Conservation (phyloP, 139 green algal species). For the Chlamydomonas incerta region DNA sequence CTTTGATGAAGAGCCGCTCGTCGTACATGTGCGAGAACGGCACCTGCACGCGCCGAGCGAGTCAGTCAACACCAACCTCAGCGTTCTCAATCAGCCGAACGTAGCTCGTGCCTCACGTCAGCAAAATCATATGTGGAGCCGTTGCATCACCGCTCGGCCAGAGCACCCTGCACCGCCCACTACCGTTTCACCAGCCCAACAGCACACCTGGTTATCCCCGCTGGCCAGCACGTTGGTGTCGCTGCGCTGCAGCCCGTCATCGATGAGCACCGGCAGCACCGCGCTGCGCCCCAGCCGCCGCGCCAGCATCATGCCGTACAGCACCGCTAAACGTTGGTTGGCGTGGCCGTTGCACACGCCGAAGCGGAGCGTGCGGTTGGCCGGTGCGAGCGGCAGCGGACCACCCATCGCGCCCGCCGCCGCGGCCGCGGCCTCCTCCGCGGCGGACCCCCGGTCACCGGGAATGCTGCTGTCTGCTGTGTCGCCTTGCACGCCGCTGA, state of each 20-base stretch:
- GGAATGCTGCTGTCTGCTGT: no score
- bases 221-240: neutral
- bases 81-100: no score
- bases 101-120: neutral
- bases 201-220: neutral
- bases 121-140: no score
- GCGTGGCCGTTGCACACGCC: conserved; percentile 57
- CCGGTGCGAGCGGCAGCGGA: neutral
- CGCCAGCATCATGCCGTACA: conserved; percentile 52
- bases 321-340: conserved; percentile 51
- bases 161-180: no score
- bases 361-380: conserved; percentile 19
- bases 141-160: neutral
- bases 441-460: no score
- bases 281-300: neutral
- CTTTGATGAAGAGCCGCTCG: neutral
- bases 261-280: conserved; percentile 37
- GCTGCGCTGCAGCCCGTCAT: neutral
- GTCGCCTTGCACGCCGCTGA: no score
- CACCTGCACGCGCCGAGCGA: neutral
- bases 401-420: no score
- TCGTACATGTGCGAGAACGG: neutral
- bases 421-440: no score
- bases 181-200: neutral
- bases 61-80: no score